Base-by-base conservation (phyloP, 805 yeast species). In the Pichia cephalocereana region DNA sequence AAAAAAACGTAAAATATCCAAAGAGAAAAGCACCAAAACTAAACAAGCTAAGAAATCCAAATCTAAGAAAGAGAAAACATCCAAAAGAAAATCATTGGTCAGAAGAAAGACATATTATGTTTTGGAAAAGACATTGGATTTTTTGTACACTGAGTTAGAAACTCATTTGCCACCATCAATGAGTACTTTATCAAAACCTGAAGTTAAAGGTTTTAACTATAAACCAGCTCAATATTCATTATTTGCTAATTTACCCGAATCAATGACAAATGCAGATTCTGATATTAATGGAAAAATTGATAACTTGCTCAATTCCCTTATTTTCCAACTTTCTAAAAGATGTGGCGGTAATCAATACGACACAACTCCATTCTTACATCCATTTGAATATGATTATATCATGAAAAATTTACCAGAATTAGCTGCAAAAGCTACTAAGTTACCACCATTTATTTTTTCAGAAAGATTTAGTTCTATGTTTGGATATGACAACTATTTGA, bases 331-430 rank as follows among this genome's bases (percentile, higher is more conserved):
- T 5, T 49, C 28, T 9, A 59, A 55, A 37, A 50, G 54, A 40
- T 55, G 48, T 23, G 50, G 48, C 23, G 59, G 57, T 6, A 34
- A 41, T n/a, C 38, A 43, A 3, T 31, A 52, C 14, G 60, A 54
- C 28, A 9, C 52, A 11, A 30, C 26, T 3, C 45, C 49, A 26
- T 60, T 46, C 46, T 46, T 60, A 12, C 65, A 61, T 46, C 61
- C 61, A 26, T 46, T 52, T 15, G 65, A 61, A 31, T 59, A 55
- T 34, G 41, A 55, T 17, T 60, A 57, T 45, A 50, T 61, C 17
- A 55, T 52, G 47, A 26, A 38, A 2, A 52, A 57, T 38, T 19
- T 61, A 6, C 44, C 28, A 2, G 28, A 41, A 8, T 15, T 55
- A 4, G 44, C 17, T 3, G 43, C 53, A 10, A 31, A 49, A 30